Percentiles rank a stretch among this genome's conserved stretches.
Conservation (phyloP, 2,329 filamentous ascomycete species). For the Fusarium nelsonii region DNA sequence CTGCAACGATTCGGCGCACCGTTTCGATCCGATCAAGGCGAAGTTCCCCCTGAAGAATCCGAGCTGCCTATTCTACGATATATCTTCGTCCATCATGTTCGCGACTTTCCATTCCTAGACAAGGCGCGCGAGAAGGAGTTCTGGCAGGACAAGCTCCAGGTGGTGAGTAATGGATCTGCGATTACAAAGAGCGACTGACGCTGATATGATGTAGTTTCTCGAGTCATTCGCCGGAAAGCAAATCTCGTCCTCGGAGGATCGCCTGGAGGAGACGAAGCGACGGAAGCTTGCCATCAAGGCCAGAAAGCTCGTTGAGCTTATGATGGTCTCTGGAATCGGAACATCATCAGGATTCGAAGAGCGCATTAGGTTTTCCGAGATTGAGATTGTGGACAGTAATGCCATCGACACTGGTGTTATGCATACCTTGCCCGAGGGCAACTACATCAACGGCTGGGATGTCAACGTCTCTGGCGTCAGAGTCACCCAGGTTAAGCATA, state of each 20-base stretch:
- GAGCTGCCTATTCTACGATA: slow-evolving; percentile 93
- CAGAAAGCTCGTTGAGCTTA: slow-evolving; percentile 95
- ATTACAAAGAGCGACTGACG: background rate
- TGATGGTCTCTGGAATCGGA: slow-evolving; percentile 98
- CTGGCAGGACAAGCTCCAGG: slow-evolving; percentile 98
- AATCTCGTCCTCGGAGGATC: slow-evolving; percentile 96
- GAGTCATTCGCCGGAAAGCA: slow-evolving; percentile 98
- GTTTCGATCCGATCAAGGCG: slow-evolving; percentile 91
- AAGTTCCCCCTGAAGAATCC: slow-evolving; percentile 92
- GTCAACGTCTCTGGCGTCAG: slow-evolving; percentile 90
- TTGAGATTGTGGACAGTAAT: slow-evolving; percentile 94
- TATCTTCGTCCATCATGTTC: slow-evolving; percentile 97
- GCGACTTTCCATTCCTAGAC: slow-evolving; percentile 97
- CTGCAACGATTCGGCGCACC: slow-evolving; percentile 95
- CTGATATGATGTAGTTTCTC: slow-evolving; percentile 74
- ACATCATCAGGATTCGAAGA: slow-evolving; percentile 98
- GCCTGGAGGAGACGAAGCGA: slow-evolving; percentile 95
- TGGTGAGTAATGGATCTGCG: slow-evolving; percentile 68
- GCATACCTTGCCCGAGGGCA: slow-evolving; percentile 88
- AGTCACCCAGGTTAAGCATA: slow-evolving; percentile 83
- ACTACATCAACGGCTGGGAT: slow-evolving; percentile 96
- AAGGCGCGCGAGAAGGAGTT: slow-evolving; percentile 99
- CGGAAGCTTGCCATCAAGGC: slow-evolving; percentile 92
- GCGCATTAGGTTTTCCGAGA: slow-evolving; percentile 93
- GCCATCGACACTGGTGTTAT: slow-evolving; percentile 92